A percentile compares a stretch with the other conserved stretches of the same genome.
These are phyloP conservation scores for Tothia fuscella DNA, from an alignment of 2,329 filamentous ascomycete genomes.

Conservation along the genomic window DNA sequence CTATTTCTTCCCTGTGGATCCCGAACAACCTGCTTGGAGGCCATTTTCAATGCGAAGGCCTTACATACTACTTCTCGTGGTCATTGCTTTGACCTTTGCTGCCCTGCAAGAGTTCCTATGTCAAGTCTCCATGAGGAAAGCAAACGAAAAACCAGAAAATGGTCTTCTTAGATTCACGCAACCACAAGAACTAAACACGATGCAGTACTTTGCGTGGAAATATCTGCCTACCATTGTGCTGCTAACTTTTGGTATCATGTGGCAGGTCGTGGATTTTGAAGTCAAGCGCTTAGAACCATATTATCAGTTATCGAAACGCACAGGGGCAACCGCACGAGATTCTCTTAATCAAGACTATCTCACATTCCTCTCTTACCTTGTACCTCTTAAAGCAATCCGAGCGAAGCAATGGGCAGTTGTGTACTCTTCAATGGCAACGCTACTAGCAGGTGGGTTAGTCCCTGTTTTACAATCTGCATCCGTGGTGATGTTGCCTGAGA, in stretches of 20 bases:
- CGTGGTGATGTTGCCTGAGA: constrained; percentile 44
- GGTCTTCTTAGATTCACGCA: constrained; percentile 22
- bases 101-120: constrained; percentile 26
- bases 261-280: constrained; percentile 39
- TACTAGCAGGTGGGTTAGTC: constrained; percentile 55
- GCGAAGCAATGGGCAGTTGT: constrained; percentile 57
- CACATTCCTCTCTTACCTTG: constrained; percentile 53
- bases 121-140: constrained; percentile 21
- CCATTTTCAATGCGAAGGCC: constrained; percentile 27
- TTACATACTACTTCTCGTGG: constrained; percentile 22
- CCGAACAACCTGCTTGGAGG: constrained; percentile 28
- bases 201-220: constrained; percentile 26
- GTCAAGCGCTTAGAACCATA: constrained; percentile 39
- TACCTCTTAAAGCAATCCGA: constrained; percentile 50
- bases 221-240: constrained; percentile 34
- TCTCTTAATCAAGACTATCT: constrained; percentile 66
- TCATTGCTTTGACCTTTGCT: constrained; percentile 23
- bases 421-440: constrained; percentile 51
- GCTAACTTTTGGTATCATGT: constrained; percentile 36
- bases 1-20: constrained; percentile 28
- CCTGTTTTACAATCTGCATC: constrained; percentile 56
- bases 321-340: constrained; percentile 26
- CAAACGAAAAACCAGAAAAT: constrained; percentile 12
- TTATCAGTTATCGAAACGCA: constrained; percentile 29
- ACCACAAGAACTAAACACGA: constrained; percentile 20